Percentiles rank a stretch among this genome's conserved stretches.
Conservation (phyloP, 805 yeast species). For the Sugiyamaella marilandica region DNA sequence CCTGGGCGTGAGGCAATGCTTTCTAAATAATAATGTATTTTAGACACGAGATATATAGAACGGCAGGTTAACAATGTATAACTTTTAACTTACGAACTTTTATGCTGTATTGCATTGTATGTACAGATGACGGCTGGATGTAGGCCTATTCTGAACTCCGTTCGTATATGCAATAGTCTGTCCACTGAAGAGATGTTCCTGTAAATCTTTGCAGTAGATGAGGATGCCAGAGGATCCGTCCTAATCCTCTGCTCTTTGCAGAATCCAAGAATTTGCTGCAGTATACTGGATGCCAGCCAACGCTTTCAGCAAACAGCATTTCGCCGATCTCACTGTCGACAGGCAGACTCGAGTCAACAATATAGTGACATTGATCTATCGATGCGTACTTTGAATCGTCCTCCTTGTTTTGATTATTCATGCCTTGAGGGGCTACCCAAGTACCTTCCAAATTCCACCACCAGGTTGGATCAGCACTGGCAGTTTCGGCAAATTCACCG, state of each 20-base stretch:
- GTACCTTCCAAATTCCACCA: conserved; percentile 29
- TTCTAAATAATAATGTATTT: conserved; percentile 34
- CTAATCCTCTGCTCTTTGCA: conserved; percentile 24
- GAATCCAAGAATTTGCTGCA: conserved; percentile 27
- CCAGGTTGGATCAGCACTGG: conserved; percentile 20
- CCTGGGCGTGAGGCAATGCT: conserved; percentile 95
- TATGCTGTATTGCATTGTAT: not conserved
- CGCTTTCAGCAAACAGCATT: conserved; percentile 20
- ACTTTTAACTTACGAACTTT: not conserved
- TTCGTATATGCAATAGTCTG: conserved; percentile 28
- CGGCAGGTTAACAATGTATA: conserved; percentile 4
- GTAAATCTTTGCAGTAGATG: conserved; percentile 12
- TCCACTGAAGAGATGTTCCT: conserved; percentile 20
- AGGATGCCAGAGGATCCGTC: conserved; percentile 27
- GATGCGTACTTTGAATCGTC: conserved; percentile 53
- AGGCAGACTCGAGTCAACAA: conserved; percentile 54
- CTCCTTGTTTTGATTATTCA: conserved; percentile 71
- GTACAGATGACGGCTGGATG: not conserved
- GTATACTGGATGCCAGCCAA: conserved; percentile 22
- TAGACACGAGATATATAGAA: not conserved
- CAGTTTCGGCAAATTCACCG: conserved; percentile 65
- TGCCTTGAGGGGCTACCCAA: conserved; percentile 49
- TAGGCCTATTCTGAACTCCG: conserved; percentile 6
- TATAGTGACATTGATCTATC: conserved; percentile 57
- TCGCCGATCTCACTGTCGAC: conserved; percentile 46